Conservation (phyloP, 176 grass and related monocot species). For the barley (Hordeum vulgare) region DNA sequence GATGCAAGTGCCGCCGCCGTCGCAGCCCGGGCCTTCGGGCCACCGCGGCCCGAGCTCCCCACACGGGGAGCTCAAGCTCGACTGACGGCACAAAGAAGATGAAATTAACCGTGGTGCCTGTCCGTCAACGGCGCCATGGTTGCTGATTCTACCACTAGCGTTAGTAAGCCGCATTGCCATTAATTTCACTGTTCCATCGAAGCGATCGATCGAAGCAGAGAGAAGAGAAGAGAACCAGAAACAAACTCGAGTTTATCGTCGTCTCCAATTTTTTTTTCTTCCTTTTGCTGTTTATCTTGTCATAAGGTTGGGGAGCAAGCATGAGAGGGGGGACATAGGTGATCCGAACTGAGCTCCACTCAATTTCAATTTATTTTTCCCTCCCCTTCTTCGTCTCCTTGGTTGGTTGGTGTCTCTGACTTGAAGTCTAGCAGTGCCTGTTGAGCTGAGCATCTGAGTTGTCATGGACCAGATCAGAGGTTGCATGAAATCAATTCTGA, state of each 20-base stretch:
- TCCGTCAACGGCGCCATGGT: neutral
- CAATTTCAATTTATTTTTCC: neutral
- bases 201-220: neutral
- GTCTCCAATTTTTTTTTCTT: neutral
- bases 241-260: neutral
- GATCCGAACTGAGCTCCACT: neutral
- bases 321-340: slow-evolving; percentile 17
- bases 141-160: slow-evolving; percentile 9
- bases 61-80: neutral
- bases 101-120: neutral
- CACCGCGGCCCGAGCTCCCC: slow-evolving; percentile 6
- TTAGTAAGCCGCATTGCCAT: slow-evolving; percentile 26
- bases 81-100: slow-evolving; percentile 14
- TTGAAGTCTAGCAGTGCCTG: slow-evolving; percentile 11
- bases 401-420: slow-evolving; percentile 6
- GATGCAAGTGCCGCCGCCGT: neutral
- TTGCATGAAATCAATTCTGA: neutral
- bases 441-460: slow-evolving; percentile 16
- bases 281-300: slow-evolving; percentile 3
- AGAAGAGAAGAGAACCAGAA: neutral
- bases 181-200: slow-evolving; percentile 40
- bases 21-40: neutral
- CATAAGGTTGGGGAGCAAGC: slow-evolving; percentile 39
- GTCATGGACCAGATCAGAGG: slow-evolving; percentile 10
- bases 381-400: neutral